Base-by-base conservation (phyloP, 345 rosid species). In the Eucalyptus cladocalyx region DNA sequence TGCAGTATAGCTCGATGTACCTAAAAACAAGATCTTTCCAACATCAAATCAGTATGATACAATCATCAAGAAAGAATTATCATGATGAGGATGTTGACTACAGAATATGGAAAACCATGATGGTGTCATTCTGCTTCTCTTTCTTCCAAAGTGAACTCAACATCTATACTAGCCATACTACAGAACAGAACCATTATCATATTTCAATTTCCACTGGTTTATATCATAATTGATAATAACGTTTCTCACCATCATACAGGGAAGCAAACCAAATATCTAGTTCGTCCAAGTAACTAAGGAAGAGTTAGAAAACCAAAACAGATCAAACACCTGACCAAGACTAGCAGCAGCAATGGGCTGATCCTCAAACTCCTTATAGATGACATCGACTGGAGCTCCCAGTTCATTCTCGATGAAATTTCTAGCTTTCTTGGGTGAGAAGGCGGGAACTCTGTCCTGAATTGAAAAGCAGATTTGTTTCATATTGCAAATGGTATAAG, bases 281-380 rank as follows among this genome's bases (percentile, higher is more conserved):
- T 65, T 56, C 62, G 28, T 19, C 51, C 69, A 69, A 88, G 80
- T 43, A 86, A 50, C 87, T 8, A 80, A 42, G 76, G 42, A 53
- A 69, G 88, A 86, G 80, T 88, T 34, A 67, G 60, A 9, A 88
- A 81, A 86, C 83, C 26, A 30, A 62, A 91, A 86, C 88, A 88
- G 93, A 89, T 92, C 92, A 92, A 94, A 92, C 93, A 97, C 99
- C 97, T 97, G 99, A 91, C 99, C 99, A 94, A 97, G 99, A 92
- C 99, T 97, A 93, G 99, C 99, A 62, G 99, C 99, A 89, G 99
- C 99, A 89, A 97, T 96, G n/a, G 99, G 99, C 89, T 83, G 94
- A 80, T 97, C 98, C 93, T 97, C 99, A 90, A 97, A 96, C 90
- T 93, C 97, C 94, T 93, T 95, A 89, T 89, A 97, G 91, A 97